A percentile compares a stretch with the other conserved stretches of the same genome.
Evolutionary conservation across 495 filamentous ascomycete species (phyloP).

Genomic region (Hypoxylon fuscum): DNA sequence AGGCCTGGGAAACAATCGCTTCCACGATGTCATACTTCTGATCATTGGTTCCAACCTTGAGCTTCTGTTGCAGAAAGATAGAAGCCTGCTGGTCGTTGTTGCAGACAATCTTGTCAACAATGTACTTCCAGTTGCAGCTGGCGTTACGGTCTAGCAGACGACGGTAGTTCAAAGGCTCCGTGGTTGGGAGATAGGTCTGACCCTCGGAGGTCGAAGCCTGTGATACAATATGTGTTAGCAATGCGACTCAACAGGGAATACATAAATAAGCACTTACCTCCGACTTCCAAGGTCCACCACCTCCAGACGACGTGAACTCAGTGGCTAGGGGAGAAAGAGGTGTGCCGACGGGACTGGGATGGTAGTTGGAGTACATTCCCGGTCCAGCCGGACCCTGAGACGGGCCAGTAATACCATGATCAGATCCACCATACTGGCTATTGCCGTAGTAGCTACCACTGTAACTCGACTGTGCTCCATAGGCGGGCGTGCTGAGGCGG

Average conservation of each 20-base stretch:
- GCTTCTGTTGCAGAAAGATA: conserved; percentile 98
- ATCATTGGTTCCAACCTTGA: conserved; percentile 93
- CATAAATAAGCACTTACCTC: conserved; percentile 53
- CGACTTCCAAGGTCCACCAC: conserved; percentile 55
- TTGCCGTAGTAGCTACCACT: conserved; percentile 31
- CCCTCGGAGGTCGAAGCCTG: conserved; percentile 62
- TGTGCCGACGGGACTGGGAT: conserved; percentile 77
- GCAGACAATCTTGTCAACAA: conserved; percentile 99
- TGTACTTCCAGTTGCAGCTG: conserved; percentile 99
- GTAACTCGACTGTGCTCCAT: conserved; percentile 30
- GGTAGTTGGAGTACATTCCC: conserved; percentile 69
- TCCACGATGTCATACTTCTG: conserved; percentile 98
- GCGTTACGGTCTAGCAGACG: conserved; percentile 95
- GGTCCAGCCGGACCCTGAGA: conserved; percentile 48
- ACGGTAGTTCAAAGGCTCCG: conserved; percentile 96
- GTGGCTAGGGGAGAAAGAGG: conserved; percentile 84
- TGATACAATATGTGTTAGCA: conserved; percentile 20
- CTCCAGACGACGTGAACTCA: conserved; percentile 71
- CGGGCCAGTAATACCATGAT: conserved; percentile 39
- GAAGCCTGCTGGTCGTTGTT: conserved; percentile 99
- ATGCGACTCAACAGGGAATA: background rate
- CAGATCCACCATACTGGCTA: conserved; percentile 52
- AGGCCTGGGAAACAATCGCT: conserved; percentile 94
- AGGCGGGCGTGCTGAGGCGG: conserved; percentile 40
- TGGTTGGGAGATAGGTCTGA: conserved; percentile 83